phyloP scores from a whole-genome alignment of 306 rosid species.

The Ceratonia siliqua region DNA sequence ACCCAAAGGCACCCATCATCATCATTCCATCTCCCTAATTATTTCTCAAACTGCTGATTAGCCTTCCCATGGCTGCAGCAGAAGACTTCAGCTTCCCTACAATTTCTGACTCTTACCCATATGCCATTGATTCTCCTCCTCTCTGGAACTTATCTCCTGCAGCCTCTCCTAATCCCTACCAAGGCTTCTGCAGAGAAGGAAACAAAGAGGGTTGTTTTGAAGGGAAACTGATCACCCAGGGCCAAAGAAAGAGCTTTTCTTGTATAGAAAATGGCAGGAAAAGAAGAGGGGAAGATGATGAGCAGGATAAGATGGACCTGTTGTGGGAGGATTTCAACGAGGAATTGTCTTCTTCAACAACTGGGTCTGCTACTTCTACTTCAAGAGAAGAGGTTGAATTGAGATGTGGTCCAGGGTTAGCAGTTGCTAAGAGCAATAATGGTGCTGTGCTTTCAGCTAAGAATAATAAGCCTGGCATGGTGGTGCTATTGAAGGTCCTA shows the following conservation, averaged over 20 bases:
- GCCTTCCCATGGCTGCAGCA: constrained; percentile 42
- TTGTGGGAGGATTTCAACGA: constrained; percentile 68
- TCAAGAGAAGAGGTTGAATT: constrained; percentile 31
- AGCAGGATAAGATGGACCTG: constrained; percentile 57
- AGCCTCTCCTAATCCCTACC: constrained; percentile 24
- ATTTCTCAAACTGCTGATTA: constrained; percentile 17
- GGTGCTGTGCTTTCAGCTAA: constrained; percentile 35
- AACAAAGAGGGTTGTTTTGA: constrained; percentile 18
- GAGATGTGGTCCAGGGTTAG: constrained; percentile 23
- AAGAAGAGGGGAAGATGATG: constrained; percentile 20
- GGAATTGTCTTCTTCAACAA: constrained; percentile 36
- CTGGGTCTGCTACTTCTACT: constrained; percentile 16
- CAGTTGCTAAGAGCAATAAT: constrained; percentile 16
- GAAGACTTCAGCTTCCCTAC: constrained; percentile 50
- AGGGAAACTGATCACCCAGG: neutral
- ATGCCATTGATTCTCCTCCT: constrained; percentile 50
- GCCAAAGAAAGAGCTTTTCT: constrained; percentile 39
- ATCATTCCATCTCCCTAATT: constrained; percentile 8
- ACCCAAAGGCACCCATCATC: constrained; percentile 18
- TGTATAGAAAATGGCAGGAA: constrained; percentile 16
- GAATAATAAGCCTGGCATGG: constrained; percentile 38
- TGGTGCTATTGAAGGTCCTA: constrained; percentile 49
- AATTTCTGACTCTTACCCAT: constrained; percentile 24
- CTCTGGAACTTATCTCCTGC: constrained; percentile 43
- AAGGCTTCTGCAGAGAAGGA: constrained; percentile 2